Percentiles rank a stretch among this genome's conserved stretches.
These are phyloP conservation scores for Prunus kanzakura DNA, from an alignment of 306 rosid species.

Conservation along the genomic window DNA sequence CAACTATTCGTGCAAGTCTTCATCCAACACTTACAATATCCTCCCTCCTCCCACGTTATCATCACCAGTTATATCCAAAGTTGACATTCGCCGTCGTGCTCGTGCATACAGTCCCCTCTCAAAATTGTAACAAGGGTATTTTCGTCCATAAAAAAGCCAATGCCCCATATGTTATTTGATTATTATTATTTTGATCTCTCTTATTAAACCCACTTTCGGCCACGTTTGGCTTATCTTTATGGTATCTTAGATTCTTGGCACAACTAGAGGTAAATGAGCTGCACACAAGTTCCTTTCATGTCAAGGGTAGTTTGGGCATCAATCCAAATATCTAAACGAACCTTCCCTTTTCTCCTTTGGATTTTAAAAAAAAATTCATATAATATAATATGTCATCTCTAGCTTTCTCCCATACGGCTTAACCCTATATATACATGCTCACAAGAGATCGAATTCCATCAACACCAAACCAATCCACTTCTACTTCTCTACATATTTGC, in stretches of 20 bases:
- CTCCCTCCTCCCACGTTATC: conserved; percentile 6
- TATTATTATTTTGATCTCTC: background rate
- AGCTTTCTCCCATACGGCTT: background rate
- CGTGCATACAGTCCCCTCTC: background rate
- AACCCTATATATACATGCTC: conserved; percentile 23
- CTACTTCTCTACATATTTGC: conserved; percentile 8
- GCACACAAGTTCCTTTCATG: conserved; percentile 41
- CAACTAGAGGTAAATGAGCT: conserved; percentile 18
- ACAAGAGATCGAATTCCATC: conserved; percentile 24
- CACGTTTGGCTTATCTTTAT: conserved; percentile 46
- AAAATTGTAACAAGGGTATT: conserved; percentile 16
- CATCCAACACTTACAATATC: conserved; percentile 13
- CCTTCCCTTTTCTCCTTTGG: conserved; percentile 15
- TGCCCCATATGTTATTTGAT: conserved; percentile 4
- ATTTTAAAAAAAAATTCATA: conserved; percentile 16
- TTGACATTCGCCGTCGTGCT: conserved; percentile 47
- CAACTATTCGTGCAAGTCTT: conserved; percentile 33
- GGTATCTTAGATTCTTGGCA: conserved; percentile 43
- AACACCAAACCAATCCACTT: conserved; percentile 11
- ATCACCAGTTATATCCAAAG: conserved; percentile 32
- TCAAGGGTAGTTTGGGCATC: conserved; percentile 32
- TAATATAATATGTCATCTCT: background rate
- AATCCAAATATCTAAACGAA: conserved; percentile 35
- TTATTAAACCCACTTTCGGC: conserved; percentile 32
- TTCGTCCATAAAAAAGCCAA: conserved; percentile 27